A percentile compares a stretch with the other conserved stretches of the same genome.
phyloP scores from a whole-genome alignment of 2,329 filamentous ascomycete species.

The Apiospora aurea region DNA sequence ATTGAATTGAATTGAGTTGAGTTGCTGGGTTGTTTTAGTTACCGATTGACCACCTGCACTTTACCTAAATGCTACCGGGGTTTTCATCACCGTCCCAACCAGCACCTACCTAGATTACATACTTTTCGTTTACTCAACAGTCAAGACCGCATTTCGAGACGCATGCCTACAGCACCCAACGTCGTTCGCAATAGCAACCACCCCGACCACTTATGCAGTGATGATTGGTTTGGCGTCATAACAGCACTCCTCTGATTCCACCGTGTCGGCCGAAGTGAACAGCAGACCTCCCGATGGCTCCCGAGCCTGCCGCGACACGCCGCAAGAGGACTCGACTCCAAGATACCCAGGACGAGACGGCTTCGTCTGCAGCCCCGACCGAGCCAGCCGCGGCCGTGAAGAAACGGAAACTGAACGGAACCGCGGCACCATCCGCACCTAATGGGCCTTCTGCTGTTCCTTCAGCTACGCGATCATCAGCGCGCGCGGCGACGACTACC shows the following conservation, averaged over 20 bases:
- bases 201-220: neutral
- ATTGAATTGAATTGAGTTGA: too few species aligned
- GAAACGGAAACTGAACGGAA: constrained; percentile 24
- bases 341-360: constrained; percentile 11
- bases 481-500: constrained; percentile 5
- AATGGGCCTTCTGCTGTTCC: constrained; percentile 23
- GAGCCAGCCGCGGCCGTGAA: constrained; percentile 18
- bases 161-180: neutral
- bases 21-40: neutral
- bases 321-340: constrained; percentile 26
- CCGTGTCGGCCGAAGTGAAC: neutral
- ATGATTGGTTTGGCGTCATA: neutral
- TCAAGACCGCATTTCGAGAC: neutral
- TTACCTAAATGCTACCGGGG: neutral
- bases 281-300: constrained; percentile 23
- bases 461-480: constrained; percentile 22
- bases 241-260: neutral
- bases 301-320: constrained; percentile 22
- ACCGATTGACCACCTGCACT: neutral
- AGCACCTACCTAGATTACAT: neutral
- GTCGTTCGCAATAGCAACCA: neutral
- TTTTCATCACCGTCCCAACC: neutral
- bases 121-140: neutral
- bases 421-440: neutral
- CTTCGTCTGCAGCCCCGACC: neutral